Percentiles rank a stretch among this genome's conserved stretches.
Conservation (phyloP, 2,329 filamentous ascomycete genomes). For the Dactylonectria macrodidyma region DNA sequence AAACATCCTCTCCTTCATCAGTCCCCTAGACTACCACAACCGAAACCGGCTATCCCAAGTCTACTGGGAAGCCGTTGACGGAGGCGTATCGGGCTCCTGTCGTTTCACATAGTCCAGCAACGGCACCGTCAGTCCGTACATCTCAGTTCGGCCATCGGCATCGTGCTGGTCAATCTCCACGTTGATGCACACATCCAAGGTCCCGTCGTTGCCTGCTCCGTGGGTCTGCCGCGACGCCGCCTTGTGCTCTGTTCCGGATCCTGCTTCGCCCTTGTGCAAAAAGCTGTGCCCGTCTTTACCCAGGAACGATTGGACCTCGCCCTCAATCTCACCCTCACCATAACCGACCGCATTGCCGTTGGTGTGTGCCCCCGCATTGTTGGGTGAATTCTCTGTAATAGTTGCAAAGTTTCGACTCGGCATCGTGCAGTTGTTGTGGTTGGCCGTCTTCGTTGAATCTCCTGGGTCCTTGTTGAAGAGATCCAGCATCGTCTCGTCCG, state of each 20-base stretch:
- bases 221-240: conserved; percentile 74
- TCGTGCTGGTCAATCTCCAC: conserved; percentile 91
- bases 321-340: conserved; percentile 34
- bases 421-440: conserved; percentile 88
- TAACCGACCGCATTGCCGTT: conserved; percentile 45
- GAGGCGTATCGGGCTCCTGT: conserved; percentile 45
- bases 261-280: conserved; percentile 82
- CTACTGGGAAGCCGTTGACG: conserved; percentile 38
- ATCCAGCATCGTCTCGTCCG: conserved; percentile 94
- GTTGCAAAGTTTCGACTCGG: conserved; percentile 94
- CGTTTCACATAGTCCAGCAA: conserved; percentile 64
- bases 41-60: background rate
- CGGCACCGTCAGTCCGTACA: conserved; percentile 91
- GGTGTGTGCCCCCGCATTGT: conserved; percentile 52
- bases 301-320: conserved; percentile 48
- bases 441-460: conserved; percentile 78
- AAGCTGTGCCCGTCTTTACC: conserved; percentile 78
- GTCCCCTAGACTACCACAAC: conserved; percentile 4
- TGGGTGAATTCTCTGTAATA: conserved; percentile 87
- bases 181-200: conserved; percentile 86
- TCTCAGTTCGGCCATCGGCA: conserved; percentile 82
- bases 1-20: conserved; percentile 5
- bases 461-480: conserved; percentile 94
- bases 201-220: conserved; percentile 69
- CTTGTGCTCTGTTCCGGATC: conserved; percentile 83